A percentile compares a stretch with the other conserved stretches of the same genome.
phyloP scores from a whole-genome alignment of 202 grass and related monocot genomes.

The Carex sylvatica region DNA sequence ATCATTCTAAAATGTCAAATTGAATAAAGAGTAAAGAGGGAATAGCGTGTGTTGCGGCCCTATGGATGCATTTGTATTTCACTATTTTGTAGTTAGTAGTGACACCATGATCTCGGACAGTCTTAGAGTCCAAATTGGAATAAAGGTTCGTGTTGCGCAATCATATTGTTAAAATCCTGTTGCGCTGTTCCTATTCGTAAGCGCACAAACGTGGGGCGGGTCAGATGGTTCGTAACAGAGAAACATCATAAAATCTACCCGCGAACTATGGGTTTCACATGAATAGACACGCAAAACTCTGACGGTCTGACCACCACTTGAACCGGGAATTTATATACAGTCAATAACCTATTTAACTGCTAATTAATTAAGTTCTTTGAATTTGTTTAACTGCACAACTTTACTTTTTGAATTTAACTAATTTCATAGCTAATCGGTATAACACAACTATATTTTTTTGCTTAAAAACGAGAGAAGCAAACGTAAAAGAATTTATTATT shows the following conservation, averaged over 20 bases:
- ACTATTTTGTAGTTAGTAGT: conserved; percentile 30
- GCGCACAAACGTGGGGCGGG: not conserved
- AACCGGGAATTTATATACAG: not conserved
- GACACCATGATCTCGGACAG: conserved; percentile 26
- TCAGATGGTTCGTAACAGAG: not conserved
- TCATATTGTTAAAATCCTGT: not conserved
- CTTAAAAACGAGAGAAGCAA: too few species aligned
- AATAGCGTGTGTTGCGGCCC: conserved; percentile 6
- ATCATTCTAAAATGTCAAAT: not conserved
- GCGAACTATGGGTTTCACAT: not conserved
- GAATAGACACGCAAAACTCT: not conserved
- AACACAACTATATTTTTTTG: not conserved
- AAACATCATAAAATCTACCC: not conserved
- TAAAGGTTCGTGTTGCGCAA: conserved; percentile 28
- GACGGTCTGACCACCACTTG: not conserved
- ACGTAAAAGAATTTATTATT: too few species aligned
- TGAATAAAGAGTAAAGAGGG: not conserved
- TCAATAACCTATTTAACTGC: not conserved
- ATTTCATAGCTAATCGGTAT: not conserved
- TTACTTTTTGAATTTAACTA: not conserved
- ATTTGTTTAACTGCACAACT: not conserved
- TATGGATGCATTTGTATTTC: not conserved
- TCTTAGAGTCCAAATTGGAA: conserved; percentile 1
- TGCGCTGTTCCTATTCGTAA: not conserved
- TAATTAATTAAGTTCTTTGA: too few species aligned